A percentile compares a stretch with the other conserved stretches of the same genome.
Conservation (phyloP, 2,329 filamentous ascomycete species). For the Colletotrichum costaricense region DNA sequence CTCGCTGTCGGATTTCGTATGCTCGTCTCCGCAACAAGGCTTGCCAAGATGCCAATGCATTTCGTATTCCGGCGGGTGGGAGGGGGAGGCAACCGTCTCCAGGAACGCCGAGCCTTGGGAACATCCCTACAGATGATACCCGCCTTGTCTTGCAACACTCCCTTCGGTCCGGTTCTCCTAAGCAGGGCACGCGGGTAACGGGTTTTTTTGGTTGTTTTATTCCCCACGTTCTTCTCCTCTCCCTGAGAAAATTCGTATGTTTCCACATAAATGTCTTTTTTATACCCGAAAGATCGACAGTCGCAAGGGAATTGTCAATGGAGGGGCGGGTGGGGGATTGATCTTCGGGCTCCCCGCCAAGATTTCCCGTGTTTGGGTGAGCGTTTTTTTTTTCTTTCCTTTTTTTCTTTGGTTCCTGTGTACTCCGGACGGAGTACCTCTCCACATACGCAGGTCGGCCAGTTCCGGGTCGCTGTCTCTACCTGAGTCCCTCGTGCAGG, state of each 20-base stretch:
- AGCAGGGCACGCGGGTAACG: too few species aligned
- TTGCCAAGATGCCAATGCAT: background rate
- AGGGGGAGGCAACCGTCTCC: background rate
- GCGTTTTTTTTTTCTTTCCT: too few species aligned
- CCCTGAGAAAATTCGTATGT: background rate
- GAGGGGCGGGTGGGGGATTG: too few species aligned
- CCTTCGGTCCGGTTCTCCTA: background rate
- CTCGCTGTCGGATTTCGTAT: background rate
- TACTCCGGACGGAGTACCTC: background rate
- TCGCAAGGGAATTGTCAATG: background rate
- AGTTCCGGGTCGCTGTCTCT: background rate
- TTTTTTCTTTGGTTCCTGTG: background rate
- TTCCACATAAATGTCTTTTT: background rate
- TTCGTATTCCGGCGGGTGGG: background rate
- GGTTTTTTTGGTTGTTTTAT: too few species aligned
- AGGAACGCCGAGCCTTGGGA: background rate
- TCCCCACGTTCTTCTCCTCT: too few species aligned
- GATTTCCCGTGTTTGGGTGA: background rate
- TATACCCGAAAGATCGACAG: background rate
- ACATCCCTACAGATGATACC: background rate
- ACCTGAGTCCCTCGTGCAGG: background rate
- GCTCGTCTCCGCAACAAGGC: background rate
- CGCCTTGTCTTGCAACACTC: background rate
- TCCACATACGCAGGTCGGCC: background rate
- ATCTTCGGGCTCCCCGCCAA: background rate